Conservation (phyloP, 2,329 filamentous ascomycete genomes). For the Sporothrix pseudoabietina region DNA sequence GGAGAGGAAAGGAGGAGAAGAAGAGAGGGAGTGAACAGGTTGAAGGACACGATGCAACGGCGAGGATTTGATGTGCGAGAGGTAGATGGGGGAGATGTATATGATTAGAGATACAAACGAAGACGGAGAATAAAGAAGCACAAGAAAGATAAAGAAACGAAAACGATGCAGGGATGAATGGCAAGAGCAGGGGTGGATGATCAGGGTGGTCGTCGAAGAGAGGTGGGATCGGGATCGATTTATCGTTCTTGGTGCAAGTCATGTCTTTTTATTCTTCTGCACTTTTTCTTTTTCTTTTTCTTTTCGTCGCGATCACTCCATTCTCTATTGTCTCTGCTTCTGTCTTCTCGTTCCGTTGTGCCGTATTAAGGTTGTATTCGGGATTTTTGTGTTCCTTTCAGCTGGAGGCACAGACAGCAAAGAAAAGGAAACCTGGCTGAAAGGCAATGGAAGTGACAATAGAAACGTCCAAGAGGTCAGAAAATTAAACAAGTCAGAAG, state of each 20-base stretch:
- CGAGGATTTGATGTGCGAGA: neutral
- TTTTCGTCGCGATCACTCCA: neutral
- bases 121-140: neutral
- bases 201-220: neutral
- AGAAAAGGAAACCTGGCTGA: neutral
- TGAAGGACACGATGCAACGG: neutral
- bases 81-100: neutral
- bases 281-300: neutral
- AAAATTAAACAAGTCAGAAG: neutral
- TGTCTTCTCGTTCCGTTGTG: neutral
- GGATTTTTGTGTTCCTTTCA: neutral
- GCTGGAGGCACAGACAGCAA: slow-evolving; percentile 11
- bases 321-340: neutral
- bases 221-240: slow-evolving; percentile 12
- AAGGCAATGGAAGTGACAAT: neutral
- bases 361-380: neutral
- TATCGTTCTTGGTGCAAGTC: slow-evolving; percentile 13
- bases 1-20: neutral
- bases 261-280: neutral
- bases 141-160: neutral
- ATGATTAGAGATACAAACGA: neutral
- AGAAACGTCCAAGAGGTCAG: neutral
- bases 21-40: neutral
- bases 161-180: neutral
- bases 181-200: neutral